Base-by-base conservation (phyloP, 2,329 filamentous ascomycete genomes). In the Fusarium nelsonii region DNA sequence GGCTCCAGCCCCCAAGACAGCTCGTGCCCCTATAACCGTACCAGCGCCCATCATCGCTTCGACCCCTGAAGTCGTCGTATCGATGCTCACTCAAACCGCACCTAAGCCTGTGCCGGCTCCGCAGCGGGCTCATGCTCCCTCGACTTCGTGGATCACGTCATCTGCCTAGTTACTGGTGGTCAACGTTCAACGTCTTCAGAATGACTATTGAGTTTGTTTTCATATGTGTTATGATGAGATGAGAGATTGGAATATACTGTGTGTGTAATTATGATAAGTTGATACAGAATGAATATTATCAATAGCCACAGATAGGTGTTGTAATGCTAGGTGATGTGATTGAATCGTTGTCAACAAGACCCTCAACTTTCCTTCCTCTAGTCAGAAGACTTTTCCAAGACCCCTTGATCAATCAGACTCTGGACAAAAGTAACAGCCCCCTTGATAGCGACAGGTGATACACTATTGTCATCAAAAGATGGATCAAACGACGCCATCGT, bases 401-500 rank as follows among this genome's bases (percentile, higher is more conserved):
- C 5, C 7, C 69, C 66, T 11, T 52, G 43, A 20, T 59, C 55
- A 41, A 68, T 40, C 37, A 72, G 40, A 18, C 53, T 41, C 26
- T 53, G 50, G 4, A 69, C n/a, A 58, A 72, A 72, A 14, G 57
- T 36, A 57, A 69, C 36, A 23, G 34, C 20, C 2, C 45, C 58
- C 18, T 51, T 66, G 12, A 72, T 61, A 11, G 69, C 66, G 8
- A 70, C 63, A n/a, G 63, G 58, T 2, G 64, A 57, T n/a, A 75
- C 70, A 12, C 33, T 58, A 5, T 57, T 63, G 2, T 54, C 28
- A 12, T 74, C 73, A 58, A 64, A 72, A 3, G 49, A 59, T 15
- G 73, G 73, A 33, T 74, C 73, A 52, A 65, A 74, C 0, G 73
- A 75, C 3, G 73, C 72, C 41, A 61, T 26, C 7, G 54, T 59